phyloP scores from a whole-genome alignment of 2,329 filamentous ascomycete genomes.

The Claviceps fusiformis region DNA sequence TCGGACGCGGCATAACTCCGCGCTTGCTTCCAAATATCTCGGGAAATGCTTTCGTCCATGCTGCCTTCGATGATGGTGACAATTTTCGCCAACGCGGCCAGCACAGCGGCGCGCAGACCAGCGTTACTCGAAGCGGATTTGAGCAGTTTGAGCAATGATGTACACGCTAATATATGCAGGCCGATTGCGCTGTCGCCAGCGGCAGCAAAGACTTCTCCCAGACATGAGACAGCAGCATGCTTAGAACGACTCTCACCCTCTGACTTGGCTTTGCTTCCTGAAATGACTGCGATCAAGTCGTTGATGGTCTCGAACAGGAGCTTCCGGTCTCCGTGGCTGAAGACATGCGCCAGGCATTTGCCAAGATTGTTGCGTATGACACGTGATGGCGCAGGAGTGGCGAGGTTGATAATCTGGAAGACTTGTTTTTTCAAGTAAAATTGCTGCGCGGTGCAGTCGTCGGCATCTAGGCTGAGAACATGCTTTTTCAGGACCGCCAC shows the following conservation, averaged over 20 bases:
- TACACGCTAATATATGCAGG: constrained; percentile 61
- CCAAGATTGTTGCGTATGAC: constrained; percentile 85
- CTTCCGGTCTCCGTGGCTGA: constrained; percentile 77
- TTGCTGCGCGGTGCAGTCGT: constrained; percentile 79
- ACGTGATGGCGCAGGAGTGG: constrained; percentile 70
- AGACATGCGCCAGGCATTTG: constrained; percentile 68
- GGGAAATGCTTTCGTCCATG: constrained; percentile 71
- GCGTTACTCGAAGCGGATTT: constrained; percentile 70
- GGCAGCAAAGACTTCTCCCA: constrained; percentile 82
- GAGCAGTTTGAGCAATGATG: constrained; percentile 60
- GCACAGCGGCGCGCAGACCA: constrained; percentile 66
- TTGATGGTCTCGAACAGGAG: constrained; percentile 90
- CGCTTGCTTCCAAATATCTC: constrained; percentile 87
- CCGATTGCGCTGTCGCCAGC: constrained; percentile 88
- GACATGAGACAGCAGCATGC: constrained; percentile 74
- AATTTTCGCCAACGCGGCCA: constrained; percentile 63
- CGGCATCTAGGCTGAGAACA: constrained; percentile 57
- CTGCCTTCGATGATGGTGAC: constrained; percentile 60
- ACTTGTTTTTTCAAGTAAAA: constrained; percentile 87
- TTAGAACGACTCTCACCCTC: constrained; percentile 69
- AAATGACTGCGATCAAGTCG: constrained; percentile 63
- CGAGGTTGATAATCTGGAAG: constrained; percentile 80
- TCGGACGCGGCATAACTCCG: constrained; percentile 64
- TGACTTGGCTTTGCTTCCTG: constrained; percentile 55
- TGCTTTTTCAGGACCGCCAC: constrained; percentile 71